phyloP scores from a whole-genome alignment of 2,329 filamentous ascomycete species.

The Colletotrichum sp. region DNA sequence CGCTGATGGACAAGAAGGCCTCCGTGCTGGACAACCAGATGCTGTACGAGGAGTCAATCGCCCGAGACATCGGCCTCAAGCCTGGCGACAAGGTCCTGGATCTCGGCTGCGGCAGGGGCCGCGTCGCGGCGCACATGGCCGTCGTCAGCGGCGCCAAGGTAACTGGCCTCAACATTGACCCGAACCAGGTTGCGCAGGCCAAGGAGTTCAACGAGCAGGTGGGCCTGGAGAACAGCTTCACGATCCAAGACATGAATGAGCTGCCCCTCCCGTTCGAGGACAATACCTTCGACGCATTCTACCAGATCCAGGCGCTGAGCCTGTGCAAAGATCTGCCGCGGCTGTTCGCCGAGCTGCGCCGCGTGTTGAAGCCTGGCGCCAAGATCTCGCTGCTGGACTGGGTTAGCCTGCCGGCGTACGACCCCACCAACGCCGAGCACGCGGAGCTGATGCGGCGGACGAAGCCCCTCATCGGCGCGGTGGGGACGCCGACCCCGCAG shows the following conservation, averaged over 20 bases:
- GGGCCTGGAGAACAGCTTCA: slow-evolving; percentile 50
- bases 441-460: slow-evolving; percentile 57
- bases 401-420: slow-evolving; percentile 56
- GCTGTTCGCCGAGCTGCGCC: slow-evolving; percentile 53
- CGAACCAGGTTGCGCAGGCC: slow-evolving; percentile 54
- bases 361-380: slow-evolving; percentile 55
- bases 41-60: slow-evolving; percentile 56
- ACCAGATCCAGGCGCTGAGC: slow-evolving; percentile 63
- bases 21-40: slow-evolving; percentile 57
- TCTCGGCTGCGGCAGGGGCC: slow-evolving; percentile 57
- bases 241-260: slow-evolving; percentile 55
- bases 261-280: slow-evolving; percentile 56
- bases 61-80: slow-evolving; percentile 48
- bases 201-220: slow-evolving; percentile 45
- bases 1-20: slow-evolving; percentile 54
- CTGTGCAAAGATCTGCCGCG: slow-evolving; percentile 52
- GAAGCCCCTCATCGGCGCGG: slow-evolving; percentile 59
- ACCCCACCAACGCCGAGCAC: slow-evolving; percentile 50
- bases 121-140: slow-evolving; percentile 59
- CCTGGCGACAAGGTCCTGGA: slow-evolving; percentile 53
- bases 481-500: slow-evolving; percentile 56
- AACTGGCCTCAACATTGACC: slow-evolving; percentile 59
- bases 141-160: slow-evolving; percentile 50
- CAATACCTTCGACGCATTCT: slow-evolving; percentile 55
- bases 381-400: slow-evolving; percentile 57